Evolutionary conservation across 257 asterid species (phyloP), one percentile per base, ranked within the genome.

Genomic region (Jaltomata sinuosa): DNA sequence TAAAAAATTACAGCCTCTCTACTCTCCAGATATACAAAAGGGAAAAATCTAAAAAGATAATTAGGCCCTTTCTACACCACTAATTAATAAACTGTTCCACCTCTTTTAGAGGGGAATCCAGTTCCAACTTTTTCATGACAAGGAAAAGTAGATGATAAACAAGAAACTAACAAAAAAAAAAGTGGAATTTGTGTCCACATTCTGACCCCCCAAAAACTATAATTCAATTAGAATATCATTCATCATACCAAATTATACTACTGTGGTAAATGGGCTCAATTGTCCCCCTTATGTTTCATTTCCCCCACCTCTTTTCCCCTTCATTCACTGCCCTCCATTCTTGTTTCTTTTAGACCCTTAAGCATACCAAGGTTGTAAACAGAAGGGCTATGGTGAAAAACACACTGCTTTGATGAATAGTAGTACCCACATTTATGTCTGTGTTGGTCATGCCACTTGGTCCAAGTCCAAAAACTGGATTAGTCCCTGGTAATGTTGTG

Each of bases 1-100:
- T 69, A 29, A 83, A 88, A 89, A 84, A 54, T 82, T 80, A 78
- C 83, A 83, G 89, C 84, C 90, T 79, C 8, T 47, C 83, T 50
- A 9, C 84, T 84, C 84, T 85, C 83, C 85, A 90, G 91, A 92
- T 92, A 62, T 87, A 88, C 92, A 91, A 52, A 85, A 57, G 86
- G 32, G 50, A 72, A 69, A 69, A 55, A 83, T 83, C 82, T 49
- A 38, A 54, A 72, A 38, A 83, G 45, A 40, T 31, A 45, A 25
- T 45, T 74, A 25, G 81, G 81, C 38, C 59, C 80, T 22, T 74
- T 14, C 57, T 40, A 81, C 57, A 62, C 79, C 49, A 59, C 77
- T 38, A 54, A 72, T 81, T 79, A 69, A 77, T 78, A 69, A 31
- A 83, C 45, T 22, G 12, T 38, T 54, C 19, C 85, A 38, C 55